A percentile compares a stretch with the other conserved stretches of the same genome.
These are phyloP conservation scores for Neofusicoccum parvum DNA, from an alignment of 2,329 filamentous ascomycete genomes.

Conservation along the genomic window DNA sequence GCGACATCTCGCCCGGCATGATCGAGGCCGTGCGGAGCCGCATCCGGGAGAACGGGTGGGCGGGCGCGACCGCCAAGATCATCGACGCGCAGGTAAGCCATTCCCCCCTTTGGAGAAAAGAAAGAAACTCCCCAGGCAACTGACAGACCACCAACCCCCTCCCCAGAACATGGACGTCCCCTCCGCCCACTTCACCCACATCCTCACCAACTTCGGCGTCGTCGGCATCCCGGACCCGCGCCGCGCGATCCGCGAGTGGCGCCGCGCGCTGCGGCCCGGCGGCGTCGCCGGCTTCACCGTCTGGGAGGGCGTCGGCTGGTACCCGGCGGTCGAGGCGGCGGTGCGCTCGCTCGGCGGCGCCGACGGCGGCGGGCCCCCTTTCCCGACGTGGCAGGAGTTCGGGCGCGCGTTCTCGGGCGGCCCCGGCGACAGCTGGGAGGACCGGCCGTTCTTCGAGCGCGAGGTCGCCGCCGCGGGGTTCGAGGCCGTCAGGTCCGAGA, in stretches of 20 bases:
- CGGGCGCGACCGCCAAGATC: constrained; percentile 46
- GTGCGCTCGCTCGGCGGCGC: not conserved
- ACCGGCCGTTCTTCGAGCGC: not conserved
- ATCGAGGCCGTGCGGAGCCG: constrained; percentile 46
- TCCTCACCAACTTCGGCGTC: constrained; percentile 52
- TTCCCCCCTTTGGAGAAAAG: not conserved
- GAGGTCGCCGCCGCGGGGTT: constrained; percentile 1
- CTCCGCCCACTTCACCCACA: constrained; percentile 21
- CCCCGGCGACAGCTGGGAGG: not conserved
- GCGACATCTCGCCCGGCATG: constrained; percentile 50
- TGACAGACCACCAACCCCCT: too few species aligned
- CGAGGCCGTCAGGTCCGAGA: not conserved
- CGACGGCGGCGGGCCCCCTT: not conserved
- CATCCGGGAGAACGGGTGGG: constrained; percentile 48
- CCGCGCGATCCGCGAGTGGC: constrained; percentile 30
- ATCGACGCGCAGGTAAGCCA: constrained; percentile 51
- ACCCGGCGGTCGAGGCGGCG: not conserved
- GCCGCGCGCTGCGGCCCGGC: constrained; percentile 59
- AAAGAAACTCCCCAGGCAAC: constrained; percentile 23
- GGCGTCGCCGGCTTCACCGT: constrained; percentile 59
- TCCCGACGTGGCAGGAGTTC: constrained; percentile 10
- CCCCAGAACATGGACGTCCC: constrained; percentile 12
- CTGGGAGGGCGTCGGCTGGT: constrained; percentile 19
- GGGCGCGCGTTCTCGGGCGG: not conserved
- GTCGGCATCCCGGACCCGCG: constrained; percentile 50